Evolutionary conservation across 306 rosid species (phyloP), one percentile per base, ranked within the genome.

Genomic region (Boehmeria nivea): DNA sequence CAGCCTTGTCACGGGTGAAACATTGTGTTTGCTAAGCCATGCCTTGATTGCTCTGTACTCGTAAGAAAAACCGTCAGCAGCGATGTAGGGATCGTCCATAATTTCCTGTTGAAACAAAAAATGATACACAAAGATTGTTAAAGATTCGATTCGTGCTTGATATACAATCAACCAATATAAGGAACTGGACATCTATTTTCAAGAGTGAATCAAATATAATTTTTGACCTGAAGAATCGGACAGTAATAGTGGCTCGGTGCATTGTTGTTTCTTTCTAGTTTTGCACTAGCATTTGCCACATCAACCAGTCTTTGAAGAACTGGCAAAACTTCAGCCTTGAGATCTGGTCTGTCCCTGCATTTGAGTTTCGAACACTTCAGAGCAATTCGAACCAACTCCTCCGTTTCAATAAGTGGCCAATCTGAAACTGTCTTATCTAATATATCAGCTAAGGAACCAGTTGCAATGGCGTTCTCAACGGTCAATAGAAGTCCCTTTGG

Each of bases 311-410:
- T 72, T 78, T 78, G 68, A 59, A 91, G 89, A 21, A 80, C 65
- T 1, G 98, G 98, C 62, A 91, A 72, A 76, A 91, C 83, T 82
- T 87, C 94, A 57, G 85, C 67, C 33, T 84, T 94, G 60, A 91
- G 94, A 61, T 91, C 95, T 21, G 98, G 96, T 74, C 98, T 87
- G 66, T 91, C 98, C 64, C 95, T 78, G 82, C 98, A 91, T 71
- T 93, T 76, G 55, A 87, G 94, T 36, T 84, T 78, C 2, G 78
- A 65, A 70, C 98, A 91, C 66, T 56, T 70, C 28, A 91, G 72
- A 8, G 81, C 98, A 22, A 87, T 40, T 59, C 52, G 76, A 52
- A 86, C 89, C 63, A 91, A 69, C 59, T 84, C 93, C 51, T 75
- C 60, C 23, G 98, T 66, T 71, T 91, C 91, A 52, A 64, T 57